A percentile compares a stretch with the other conserved stretches of the same genome.
Evolutionary conservation across 2,329 filamentous ascomycete species (phyloP).

Genomic region (Pseudocercospora fuligena): DNA sequence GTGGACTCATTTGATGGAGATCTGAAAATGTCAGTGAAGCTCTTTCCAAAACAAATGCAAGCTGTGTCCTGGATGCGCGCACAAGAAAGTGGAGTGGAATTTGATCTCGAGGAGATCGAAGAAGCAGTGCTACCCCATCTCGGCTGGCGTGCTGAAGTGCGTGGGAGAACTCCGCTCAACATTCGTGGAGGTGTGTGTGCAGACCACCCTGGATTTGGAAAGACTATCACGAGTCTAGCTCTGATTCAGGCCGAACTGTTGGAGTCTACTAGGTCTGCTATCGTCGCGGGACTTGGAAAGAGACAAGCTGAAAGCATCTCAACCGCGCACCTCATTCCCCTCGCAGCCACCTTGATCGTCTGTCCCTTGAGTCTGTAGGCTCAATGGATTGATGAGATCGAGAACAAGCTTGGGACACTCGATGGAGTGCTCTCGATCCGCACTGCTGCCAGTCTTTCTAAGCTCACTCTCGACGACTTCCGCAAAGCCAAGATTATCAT

Average conservation of each 20-base stretch:
- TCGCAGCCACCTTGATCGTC: conserved; percentile 64
- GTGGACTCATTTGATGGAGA: conserved; percentile 6
- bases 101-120: conserved; percentile 61
- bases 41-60: conserved; percentile 59
- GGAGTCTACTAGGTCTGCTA: too few relatives aligned
- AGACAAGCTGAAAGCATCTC: neutral
- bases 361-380: conserved; percentile 59
- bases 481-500: conserved; percentile 60
- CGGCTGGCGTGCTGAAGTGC: conserved; percentile 62
- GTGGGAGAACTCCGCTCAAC: conserved; percentile 46
- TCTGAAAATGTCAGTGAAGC: conserved; percentile 40
- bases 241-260: too few relatives aligned
- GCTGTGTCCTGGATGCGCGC: conserved; percentile 64
- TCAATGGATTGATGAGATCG: conserved; percentile 64
- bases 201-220: conserved; percentile 69
- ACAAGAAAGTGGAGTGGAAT: conserved; percentile 56
- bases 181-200: conserved; percentile 66
- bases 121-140: conserved; percentile 54
- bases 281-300: too few relatives aligned
- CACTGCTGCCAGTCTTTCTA: conserved; percentile 45
- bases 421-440: conserved; percentile 51
- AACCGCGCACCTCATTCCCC: conserved; percentile 45
- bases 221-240: conserved; percentile 65
- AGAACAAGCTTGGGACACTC: conserved; percentile 49
- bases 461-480: conserved; percentile 51